A percentile compares a stretch with the other conserved stretches of the same genome.
phyloP scores from a whole-genome alignment of 257 asterid genomes.

The Solanum stenotomum region DNA sequence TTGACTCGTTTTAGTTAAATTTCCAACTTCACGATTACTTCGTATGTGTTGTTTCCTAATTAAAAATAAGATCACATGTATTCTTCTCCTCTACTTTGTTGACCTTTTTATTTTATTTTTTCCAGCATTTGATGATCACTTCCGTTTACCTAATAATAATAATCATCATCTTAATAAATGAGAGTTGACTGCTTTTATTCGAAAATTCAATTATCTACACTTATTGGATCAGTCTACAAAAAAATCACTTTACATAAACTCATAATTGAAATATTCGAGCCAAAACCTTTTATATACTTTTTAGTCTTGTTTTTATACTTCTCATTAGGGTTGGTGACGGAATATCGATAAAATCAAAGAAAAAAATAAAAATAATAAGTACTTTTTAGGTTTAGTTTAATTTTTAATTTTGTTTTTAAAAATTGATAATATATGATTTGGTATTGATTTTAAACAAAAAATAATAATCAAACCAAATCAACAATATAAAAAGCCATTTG shows the following conservation, averaged over 20 bases:
- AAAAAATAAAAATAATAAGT: no score
- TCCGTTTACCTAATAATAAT: background rate
- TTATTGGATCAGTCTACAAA: background rate
- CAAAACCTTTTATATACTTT: background rate
- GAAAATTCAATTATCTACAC: background rate
- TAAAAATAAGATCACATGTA: no score
- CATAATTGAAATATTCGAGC: background rate
- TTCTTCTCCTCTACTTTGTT: background rate
- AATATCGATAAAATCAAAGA: background rate
- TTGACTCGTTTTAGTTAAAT: no score
- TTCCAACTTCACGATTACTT: no score
- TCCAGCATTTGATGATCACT: background rate
- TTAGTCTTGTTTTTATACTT: background rate
- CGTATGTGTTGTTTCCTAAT: no score
- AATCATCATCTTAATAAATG: background rate
- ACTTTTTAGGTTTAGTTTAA: no score
- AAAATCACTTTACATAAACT: background rate
- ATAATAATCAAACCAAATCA: background rate
- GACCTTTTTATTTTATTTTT: background rate
- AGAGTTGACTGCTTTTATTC: background rate
- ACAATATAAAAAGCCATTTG: background rate
- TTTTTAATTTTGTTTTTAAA: no score
- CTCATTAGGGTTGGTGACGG: background rate
- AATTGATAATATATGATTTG: background rate
- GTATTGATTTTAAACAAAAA: background rate